Evolutionary conservation across 441 rosid species (phyloP), one percentile per base, ranked within the genome.

Genomic region (Viola pubescens): DNA sequence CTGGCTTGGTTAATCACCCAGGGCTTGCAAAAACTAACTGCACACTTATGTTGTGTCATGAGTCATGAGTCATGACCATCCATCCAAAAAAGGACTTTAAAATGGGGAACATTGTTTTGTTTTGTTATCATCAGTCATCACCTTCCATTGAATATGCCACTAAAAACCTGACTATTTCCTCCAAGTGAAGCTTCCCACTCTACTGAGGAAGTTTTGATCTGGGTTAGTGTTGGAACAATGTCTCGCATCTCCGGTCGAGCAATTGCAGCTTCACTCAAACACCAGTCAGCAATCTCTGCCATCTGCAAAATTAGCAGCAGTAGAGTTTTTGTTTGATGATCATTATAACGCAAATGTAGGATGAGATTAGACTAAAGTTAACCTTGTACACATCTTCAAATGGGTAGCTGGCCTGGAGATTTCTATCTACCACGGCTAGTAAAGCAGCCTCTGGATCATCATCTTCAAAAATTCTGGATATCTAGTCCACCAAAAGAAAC

Each of bases 111-210:
- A 26, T 26, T 26, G 34, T 26, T 26, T 26, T 26, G 2, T 26
- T 26, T 26, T 26, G 4, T 4, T 46, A 10, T 9, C 49, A 46
- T 71, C 67, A 83, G 3, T 9, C 49, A 46, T 71, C 67, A 83
- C 81, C 85, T 79, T 71, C 89, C 87, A 51, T 48, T 65, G 61
- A 70, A 66, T 10, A 86, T 6, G 12, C 84, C 84, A 37, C 87
- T 83, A 56, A 83, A 86, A 69, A 83, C 79, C 54, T 75, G 78
- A 81, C 87, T 75, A 62, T 62, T 77, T 19, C 82, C 87, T 54
- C 84, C 92, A 0, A 77, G 54, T 3, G 89, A 83, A 6, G 88
- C 87, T 67, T 86, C 92, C 84, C 88, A 80, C 49, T 81, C 92
- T 9, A 60, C 64, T 7, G 89, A 78, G 54, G 85, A 72, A 39